Evolutionary conservation across 2,329 filamentous ascomycete species (phyloP).

Genomic region (Pseudogymnoascus sp.): DNA sequence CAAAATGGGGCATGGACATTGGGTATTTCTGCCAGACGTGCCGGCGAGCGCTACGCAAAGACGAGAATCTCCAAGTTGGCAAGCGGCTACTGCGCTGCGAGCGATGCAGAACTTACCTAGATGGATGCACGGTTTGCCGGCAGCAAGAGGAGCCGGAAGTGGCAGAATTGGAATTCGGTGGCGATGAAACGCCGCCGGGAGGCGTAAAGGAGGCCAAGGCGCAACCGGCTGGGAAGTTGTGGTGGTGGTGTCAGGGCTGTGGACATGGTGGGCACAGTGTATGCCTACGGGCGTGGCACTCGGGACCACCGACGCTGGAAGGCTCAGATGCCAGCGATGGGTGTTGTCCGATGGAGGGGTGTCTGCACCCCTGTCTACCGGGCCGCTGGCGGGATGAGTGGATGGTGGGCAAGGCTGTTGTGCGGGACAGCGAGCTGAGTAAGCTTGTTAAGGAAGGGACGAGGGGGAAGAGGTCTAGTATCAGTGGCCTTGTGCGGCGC

Average conservation of each 20-base stretch:
- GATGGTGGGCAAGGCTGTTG: constrained; percentile 26
- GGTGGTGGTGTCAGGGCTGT: constrained; percentile 60
- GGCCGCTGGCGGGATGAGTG: constrained; percentile 44
- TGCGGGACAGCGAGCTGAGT: constrained; percentile 32
- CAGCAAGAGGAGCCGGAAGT: constrained; percentile 37
- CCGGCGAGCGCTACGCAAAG: constrained; percentile 48
- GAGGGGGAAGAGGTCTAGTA: constrained; percentile 15
- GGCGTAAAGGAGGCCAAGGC: constrained; percentile 13
- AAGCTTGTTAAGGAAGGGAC: constrained; percentile 22
- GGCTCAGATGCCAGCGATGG: constrained; percentile 40
- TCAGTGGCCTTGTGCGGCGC: constrained; percentile 32
- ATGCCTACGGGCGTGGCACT: constrained; percentile 55
- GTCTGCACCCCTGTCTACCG: constrained; percentile 56
- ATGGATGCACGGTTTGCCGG: constrained; percentile 52
- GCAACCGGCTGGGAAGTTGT: constrained; percentile 28
- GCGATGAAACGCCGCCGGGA: not conserved
- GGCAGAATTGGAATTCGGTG: constrained; percentile 32
- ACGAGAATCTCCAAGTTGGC: constrained; percentile 32
- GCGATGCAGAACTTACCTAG: constrained; percentile 46
- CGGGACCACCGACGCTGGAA: constrained; percentile 18
- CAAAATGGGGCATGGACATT: constrained; percentile 45
- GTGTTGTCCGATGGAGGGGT: constrained; percentile 58
- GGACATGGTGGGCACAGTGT: constrained; percentile 55
- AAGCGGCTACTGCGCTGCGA: constrained; percentile 51
- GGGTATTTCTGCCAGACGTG: constrained; percentile 45